phyloP scores from a whole-genome alignment of 31 red algal genomes.

The Endocladia muricata region DNA sequence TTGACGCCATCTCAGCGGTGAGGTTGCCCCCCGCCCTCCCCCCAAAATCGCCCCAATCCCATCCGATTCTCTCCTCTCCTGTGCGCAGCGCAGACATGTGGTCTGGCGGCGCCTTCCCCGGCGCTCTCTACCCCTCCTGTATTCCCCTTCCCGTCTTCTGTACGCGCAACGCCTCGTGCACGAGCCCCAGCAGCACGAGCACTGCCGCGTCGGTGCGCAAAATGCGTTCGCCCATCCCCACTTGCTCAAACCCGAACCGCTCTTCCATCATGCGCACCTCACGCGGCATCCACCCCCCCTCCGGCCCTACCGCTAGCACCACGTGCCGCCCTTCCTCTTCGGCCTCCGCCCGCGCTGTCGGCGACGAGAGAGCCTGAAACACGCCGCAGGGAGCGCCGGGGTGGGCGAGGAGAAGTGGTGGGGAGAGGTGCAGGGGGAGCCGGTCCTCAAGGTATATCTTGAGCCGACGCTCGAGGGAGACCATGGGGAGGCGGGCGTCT shows the following conservation, averaged over 20 bases:
- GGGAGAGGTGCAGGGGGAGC: background rate
- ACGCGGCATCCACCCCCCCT: constrained; percentile 56
- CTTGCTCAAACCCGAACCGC: background rate
- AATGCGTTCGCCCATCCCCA: background rate
- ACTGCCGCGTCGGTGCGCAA: constrained; percentile 14
- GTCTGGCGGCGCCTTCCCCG: too few species aligned
- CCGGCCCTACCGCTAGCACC: constrained; percentile 43
- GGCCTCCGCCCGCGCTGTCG: background rate
- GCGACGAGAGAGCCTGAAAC: background rate
- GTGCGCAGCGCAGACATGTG: too few species aligned
- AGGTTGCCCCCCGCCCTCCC: too few species aligned
- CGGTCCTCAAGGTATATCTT: constrained; percentile 19
- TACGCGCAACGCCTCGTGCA: constrained; percentile 1
- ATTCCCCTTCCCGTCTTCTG: too few species aligned
- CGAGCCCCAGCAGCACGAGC: constrained; percentile 3
- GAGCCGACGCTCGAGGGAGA: constrained; percentile 10
- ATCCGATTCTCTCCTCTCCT: too few species aligned
- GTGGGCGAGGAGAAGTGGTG: background rate
- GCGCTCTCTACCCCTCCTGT: too few species aligned
- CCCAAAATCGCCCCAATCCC: too few species aligned
- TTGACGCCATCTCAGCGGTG: too few species aligned
- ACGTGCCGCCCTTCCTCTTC: background rate
- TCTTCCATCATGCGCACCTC: constrained; percentile 29
- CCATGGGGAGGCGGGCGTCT: constrained; percentile 20
- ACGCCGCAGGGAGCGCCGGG: background rate